Conservation (phyloP, 1,139 yeast species). For the Lodderomyces jiufengensis region DNA sequence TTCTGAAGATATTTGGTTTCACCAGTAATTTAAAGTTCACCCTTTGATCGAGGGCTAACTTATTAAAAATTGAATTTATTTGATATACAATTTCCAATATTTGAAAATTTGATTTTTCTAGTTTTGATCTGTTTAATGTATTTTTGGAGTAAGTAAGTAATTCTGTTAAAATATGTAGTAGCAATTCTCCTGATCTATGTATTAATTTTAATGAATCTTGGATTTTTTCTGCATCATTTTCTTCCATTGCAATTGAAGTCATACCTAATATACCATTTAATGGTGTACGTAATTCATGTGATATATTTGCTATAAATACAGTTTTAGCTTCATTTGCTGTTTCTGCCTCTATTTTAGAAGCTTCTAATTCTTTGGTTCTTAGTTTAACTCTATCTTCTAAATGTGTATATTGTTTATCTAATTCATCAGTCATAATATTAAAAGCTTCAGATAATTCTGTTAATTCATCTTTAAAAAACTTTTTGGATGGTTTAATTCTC, state of each 20-base stretch:
- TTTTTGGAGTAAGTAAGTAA: slow-evolving; percentile 85
- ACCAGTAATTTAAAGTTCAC: slow-evolving; percentile 58
- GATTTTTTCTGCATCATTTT: slow-evolving; percentile 60
- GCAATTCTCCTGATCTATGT: slow-evolving; percentile 81
- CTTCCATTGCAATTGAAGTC: slow-evolving; percentile 92
- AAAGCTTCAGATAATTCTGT: slow-evolving; percentile 86
- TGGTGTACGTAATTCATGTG: slow-evolving; percentile 94
- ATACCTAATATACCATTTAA: slow-evolving; percentile 93
- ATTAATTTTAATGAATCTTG: slow-evolving; percentile 69
- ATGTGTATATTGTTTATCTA: slow-evolving; percentile 77
- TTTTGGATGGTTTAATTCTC: slow-evolving; percentile 52
- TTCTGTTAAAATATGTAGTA: slow-evolving; percentile 84
- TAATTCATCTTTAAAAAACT: slow-evolving; percentile 76
- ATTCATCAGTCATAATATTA: slow-evolving; percentile 85
- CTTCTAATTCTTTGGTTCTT: slow-evolving; percentile 84
- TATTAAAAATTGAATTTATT: slow-evolving; percentile 81
- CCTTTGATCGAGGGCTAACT: slow-evolving; percentile 74
- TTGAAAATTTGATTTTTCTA: slow-evolving; percentile 77
- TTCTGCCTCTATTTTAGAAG: slow-evolving; percentile 86
- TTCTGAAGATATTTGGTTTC: slow-evolving; percentile 57
- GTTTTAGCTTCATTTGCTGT: slow-evolving; percentile 94
- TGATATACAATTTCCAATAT: slow-evolving; percentile 77
- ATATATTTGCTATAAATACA: slow-evolving; percentile 90
- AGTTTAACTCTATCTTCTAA: slow-evolving; percentile 87
- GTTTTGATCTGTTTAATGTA: slow-evolving; percentile 79